Evolutionary conservation across 2,329 filamentous ascomycete genomes (phyloP), one percentile per base, ranked within the genome.

Genomic region (Arthrobotrys megalospora): DNA sequence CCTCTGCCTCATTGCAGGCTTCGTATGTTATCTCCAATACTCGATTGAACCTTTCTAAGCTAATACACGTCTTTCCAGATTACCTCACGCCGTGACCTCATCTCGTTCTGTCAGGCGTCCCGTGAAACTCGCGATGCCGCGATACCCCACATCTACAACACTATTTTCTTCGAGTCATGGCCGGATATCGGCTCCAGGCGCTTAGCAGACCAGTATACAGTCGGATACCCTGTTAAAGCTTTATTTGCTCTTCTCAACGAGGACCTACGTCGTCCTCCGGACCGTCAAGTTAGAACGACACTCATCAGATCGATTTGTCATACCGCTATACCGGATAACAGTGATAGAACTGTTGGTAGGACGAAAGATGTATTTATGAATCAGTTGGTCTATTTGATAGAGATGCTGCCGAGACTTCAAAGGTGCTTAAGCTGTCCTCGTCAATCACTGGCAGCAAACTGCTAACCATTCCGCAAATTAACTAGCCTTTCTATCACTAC

Each of bases 101-200:
- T 78, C 52, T 43, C 75, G 32, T 78, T 78, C 62, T 78, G 75
- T 36, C 60, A 53, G 28, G 75, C 67, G 24, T 72, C 66, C 62
- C 75, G 75, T 28, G 45, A 67, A 55, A 60, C 62, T 38, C 62
- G 63, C 34, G 52, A 67, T 34, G 75, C 75, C 4, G 75, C 62
- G 14, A 64, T 72, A 19, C 67, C 75, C 28, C 66, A 53, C 50
- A 47, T 78, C 10, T 72, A 68, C 47, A 68, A 41, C 36, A 58
- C 66, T 28, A 55, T 78, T 32, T 78, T 72, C 34, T 78, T 78
- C 53, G 67, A 78, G 45, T 72, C 75, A 24, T 78, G 75, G 75
- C 75, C 62, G 41, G 60, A 72, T 48, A 34, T 21, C 2, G 65
- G 38, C 1, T 67, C 75, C 24, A 43, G 34, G 36, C 55, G 19